Percentiles rank a stretch among this genome's conserved stretches.
Conservation (phyloP, 495 filamentous ascomycete species). For the Neurospora sp. region DNA sequence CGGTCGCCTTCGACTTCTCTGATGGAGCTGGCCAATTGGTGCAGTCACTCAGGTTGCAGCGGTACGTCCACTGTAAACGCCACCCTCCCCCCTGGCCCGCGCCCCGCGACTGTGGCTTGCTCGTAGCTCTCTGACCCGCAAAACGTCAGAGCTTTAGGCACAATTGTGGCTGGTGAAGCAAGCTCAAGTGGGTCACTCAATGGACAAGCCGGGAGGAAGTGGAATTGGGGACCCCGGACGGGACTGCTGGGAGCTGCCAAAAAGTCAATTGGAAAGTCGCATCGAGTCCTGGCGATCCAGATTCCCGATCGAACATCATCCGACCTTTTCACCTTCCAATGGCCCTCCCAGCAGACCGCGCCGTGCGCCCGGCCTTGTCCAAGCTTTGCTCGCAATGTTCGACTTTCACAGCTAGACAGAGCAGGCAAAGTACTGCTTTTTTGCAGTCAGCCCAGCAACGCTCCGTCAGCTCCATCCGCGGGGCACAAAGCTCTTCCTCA, state of each 20-base stretch:
- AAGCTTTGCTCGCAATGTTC: constrained; percentile 22
- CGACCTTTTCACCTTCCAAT: constrained; percentile 3
- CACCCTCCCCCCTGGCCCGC: neutral
- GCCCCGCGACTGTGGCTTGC: neutral
- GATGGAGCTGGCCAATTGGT: neutral
- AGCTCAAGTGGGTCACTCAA: neutral
- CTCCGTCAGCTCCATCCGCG: constrained; percentile 3
- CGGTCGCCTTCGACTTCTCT: neutral
- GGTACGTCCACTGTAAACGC: neutral
- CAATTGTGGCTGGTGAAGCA: constrained; percentile 2
- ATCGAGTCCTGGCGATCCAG: neutral
- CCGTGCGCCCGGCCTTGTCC: constrained; percentile 19
- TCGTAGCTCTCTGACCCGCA: neutral
- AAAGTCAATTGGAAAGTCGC: neutral
- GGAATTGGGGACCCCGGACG: neutral
- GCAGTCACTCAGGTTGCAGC: neutral
- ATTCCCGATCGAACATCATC: neutral
- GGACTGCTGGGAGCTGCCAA: neutral
- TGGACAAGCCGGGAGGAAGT: neutral
- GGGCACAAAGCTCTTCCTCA: constrained; percentile 1
- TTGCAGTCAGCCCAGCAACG: constrained; percentile 9
- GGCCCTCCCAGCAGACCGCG: constrained; percentile 19
- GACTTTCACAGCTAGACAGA: constrained; percentile 5
- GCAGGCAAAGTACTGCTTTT: constrained; percentile 10
- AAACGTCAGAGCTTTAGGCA: neutral